Evolutionary conservation across 2,329 filamentous ascomycete genomes (phyloP).

Genomic region (Aspergillus amoenus): DNA sequence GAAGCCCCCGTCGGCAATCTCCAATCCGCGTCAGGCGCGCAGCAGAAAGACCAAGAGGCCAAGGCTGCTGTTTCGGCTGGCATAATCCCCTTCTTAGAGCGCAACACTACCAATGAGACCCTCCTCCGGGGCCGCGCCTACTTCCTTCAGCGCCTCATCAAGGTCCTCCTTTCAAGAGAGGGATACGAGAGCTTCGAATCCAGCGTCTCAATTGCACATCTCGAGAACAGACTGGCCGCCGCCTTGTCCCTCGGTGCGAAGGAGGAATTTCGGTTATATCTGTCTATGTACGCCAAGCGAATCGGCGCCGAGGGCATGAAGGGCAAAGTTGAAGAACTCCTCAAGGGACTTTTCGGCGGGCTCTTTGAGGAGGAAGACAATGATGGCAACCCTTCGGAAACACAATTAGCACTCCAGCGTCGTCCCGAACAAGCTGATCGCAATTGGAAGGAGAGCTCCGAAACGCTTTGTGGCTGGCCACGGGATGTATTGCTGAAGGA

Average conservation of each 20-base stretch:
- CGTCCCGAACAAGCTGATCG: constrained; percentile 26
- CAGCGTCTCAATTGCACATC: constrained; percentile 85
- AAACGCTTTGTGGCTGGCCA: constrained; percentile 86
- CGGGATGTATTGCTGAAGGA: constrained; percentile 83
- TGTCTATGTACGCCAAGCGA: constrained; percentile 98
- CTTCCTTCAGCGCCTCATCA: constrained; percentile 87
- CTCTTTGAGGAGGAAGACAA: constrained; percentile 58
- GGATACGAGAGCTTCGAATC: constrained; percentile 92
- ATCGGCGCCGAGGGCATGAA: constrained; percentile 85
- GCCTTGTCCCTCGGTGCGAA: constrained; percentile 79
- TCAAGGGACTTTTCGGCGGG: constrained; percentile 77
- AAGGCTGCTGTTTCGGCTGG: constrained; percentile 73
- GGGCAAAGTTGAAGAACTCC: constrained; percentile 87
- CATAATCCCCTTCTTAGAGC: constrained; percentile 88
- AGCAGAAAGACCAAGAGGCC: constrained; percentile 51
- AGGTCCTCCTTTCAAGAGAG: constrained; percentile 80
- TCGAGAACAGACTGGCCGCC: constrained; percentile 92
- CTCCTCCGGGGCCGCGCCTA: constrained; percentile 89
- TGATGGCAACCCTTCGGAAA: constrained; percentile 34
- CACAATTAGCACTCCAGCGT: not conserved
- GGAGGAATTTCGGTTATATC: constrained; percentile 89
- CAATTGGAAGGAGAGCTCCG: constrained; percentile 52
- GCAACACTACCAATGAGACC: constrained; percentile 91
- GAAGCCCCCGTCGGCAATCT: constrained; percentile 84
- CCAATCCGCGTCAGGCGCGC: constrained; percentile 64